Conservation (phyloP, 2,329 filamentous ascomycete species). For the Lizonia empirigonia region DNA sequence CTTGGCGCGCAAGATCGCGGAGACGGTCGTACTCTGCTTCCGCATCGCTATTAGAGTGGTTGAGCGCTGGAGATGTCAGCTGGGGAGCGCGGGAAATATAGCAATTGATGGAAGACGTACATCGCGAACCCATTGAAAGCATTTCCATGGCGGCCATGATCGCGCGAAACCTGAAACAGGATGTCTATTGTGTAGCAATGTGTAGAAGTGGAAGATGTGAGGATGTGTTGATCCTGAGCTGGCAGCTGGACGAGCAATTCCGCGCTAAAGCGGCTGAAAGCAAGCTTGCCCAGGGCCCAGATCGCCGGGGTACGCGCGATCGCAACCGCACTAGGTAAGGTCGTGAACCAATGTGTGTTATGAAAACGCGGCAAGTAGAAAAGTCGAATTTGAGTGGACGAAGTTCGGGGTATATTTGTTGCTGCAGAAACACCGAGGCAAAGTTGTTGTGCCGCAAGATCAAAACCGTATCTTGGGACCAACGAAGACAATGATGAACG, state of each 20-base stretch:
- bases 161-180: constrained; percentile 16
- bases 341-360: background rate
- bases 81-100: background rate
- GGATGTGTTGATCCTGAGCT: constrained; percentile 24
- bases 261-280: constrained; percentile 18
- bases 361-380: background rate
- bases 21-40: constrained; percentile 93
- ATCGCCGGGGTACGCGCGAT: constrained; percentile 15
- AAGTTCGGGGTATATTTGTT: constrained; percentile 10
- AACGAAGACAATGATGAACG: constrained; percentile 81
- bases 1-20: constrained; percentile 78
- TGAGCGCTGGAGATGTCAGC: constrained; percentile 37
- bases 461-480: constrained; percentile 87
- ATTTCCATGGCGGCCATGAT: constrained; percentile 43
- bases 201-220: constrained; percentile 1
- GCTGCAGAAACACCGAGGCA: background rate
- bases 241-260: constrained; percentile 6
- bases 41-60: constrained; percentile 41
- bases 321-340: constrained; percentile 4
- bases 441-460: constrained; percentile 7
- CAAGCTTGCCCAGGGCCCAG: constrained; percentile 17
- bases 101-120: constrained; percentile 27
- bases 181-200: background rate
- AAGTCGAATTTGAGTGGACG: constrained; percentile 3
- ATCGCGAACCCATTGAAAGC: constrained; percentile 44